phyloP scores from a whole-genome alignment of 805 yeast species.

The Kuraishia borneana region DNA sequence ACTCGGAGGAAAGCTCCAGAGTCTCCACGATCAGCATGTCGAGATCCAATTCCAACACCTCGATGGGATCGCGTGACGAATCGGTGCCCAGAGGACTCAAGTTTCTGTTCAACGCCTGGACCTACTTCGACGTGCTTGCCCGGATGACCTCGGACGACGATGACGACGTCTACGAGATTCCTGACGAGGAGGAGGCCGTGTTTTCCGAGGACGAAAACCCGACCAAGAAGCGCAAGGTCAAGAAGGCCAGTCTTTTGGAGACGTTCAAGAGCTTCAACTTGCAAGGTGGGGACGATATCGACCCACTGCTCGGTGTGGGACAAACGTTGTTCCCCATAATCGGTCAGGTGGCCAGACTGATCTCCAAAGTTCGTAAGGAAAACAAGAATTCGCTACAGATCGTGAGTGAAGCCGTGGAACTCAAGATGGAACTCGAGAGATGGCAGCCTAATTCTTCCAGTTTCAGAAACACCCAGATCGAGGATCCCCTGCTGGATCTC shows the following conservation, averaged over 20 bases:
- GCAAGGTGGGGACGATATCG: slow-evolving; percentile 32
- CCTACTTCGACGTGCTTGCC: slow-evolving; percentile 57
- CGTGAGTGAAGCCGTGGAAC: slow-evolving; percentile 42
- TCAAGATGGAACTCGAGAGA: slow-evolving; percentile 37
- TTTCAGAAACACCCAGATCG: slow-evolving; percentile 22
- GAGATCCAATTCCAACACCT: not conserved
- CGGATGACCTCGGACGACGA: slow-evolving; percentile 42
- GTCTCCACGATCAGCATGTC: not conserved
- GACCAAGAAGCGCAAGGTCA: slow-evolving; percentile 5
- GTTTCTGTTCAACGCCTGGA: slow-evolving; percentile 52
- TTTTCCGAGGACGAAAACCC: slow-evolving; percentile 1
- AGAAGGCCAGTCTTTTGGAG: slow-evolving; percentile 23
- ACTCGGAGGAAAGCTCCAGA: not conserved
- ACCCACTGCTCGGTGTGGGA: slow-evolving; percentile 59
- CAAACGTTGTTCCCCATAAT: slow-evolving; percentile 53
- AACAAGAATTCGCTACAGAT: slow-evolving; percentile 30
- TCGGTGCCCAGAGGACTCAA: slow-evolving; percentile 30
- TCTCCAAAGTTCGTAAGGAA: slow-evolving; percentile 32
- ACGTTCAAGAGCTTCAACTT: slow-evolving; percentile 24
- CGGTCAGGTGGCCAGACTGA: slow-evolving; percentile 50
- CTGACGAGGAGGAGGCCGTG: not conserved
- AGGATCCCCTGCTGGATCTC: slow-evolving; percentile 41
- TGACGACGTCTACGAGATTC: not conserved
- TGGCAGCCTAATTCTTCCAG: slow-evolving; percentile 42
- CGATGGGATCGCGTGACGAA: slow-evolving; percentile 1